Evolutionary conservation across 108 stramenopile genomes (phyloP).

Genomic region (Pseudonitzschia pungens): DNA sequence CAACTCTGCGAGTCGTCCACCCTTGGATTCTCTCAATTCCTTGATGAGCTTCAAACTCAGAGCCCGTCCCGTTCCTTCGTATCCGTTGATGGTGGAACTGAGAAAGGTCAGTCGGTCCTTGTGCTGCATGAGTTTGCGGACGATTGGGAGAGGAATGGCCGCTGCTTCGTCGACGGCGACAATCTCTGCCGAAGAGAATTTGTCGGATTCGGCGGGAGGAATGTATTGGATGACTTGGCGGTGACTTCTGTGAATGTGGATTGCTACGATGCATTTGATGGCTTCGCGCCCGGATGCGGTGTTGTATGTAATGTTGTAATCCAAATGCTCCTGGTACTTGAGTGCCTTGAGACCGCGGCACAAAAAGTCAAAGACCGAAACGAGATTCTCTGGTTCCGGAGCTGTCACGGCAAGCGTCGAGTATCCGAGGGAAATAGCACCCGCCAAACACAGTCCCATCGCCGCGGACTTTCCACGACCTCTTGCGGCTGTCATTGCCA

Average conservation of each 20-base stretch:
- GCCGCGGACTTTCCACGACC: constrained; percentile 99
- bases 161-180: constrained; percentile 99
- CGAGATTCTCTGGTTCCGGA: constrained; percentile 97
- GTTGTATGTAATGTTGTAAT: constrained; percentile 88
- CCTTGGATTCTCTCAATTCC: constrained; percentile 86
- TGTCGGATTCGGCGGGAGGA: constrained; percentile 78
- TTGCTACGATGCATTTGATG: constrained; percentile 84
- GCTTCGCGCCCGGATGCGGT: constrained; percentile 73
- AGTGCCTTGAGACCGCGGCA: constrained; percentile 90
- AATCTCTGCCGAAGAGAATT: constrained; percentile 94
- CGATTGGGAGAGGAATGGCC: constrained; percentile 97
- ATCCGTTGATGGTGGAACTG: constrained; percentile 97
- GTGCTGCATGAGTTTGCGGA: constrained; percentile 78
- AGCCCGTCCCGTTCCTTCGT: constrained; percentile 98
- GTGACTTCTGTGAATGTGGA: constrained; percentile 86
- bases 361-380: constrained; percentile 96
- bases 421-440: constrained; percentile 95
- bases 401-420: constrained; percentile 94
- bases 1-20: constrained; percentile 43
- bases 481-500: constrained; percentile 87
- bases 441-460: constrained; percentile 95
- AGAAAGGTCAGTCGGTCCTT: constrained; percentile 87
- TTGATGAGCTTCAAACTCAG: constrained; percentile 97
- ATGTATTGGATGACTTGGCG: constrained; percentile 95
- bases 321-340: constrained; percentile 96